These are phyloP conservation scores for Lagerstroemia fauriei DNA, from an alignment of 441 rosid genomes.

Conservation along the genomic window DNA sequence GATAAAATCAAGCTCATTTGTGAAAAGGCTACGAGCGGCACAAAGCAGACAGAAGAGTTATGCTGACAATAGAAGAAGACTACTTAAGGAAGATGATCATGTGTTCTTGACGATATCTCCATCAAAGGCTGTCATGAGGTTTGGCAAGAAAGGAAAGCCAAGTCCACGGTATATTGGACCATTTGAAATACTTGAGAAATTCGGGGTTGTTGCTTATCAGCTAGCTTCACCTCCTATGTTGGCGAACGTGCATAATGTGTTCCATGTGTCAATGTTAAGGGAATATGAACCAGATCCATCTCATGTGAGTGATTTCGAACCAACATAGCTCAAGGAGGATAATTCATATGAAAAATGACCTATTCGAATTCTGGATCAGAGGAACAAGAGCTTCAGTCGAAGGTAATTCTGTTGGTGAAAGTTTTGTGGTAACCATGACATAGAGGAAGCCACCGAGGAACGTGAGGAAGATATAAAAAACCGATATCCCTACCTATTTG, in stretches of 20 bases:
- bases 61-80: background rate
- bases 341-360: background rate
- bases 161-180: too few species aligned
- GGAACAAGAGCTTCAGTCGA: background rate
- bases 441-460: background rate
- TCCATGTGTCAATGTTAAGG: background rate
- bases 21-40: background rate
- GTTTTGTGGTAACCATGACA: background rate
- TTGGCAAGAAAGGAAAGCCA: too few species aligned
- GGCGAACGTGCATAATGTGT: too few species aligned
- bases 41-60: too few species aligned
- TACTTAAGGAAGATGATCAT: background rate
- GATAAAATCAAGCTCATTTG: background rate
- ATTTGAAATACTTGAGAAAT: too few species aligned
- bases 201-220: too few species aligned
- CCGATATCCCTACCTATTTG: background rate
- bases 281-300: background rate
- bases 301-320: background rate
- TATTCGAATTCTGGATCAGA: background rate
- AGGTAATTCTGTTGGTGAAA: background rate
- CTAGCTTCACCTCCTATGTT: too few species aligned
- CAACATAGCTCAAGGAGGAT: background rate
- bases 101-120: too few species aligned
- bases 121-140: too few species aligned
- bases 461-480: background rate